Evolutionary conservation across 1,284 basidiomycete species (phyloP).

Genomic region (Ustilago xerochloae): DNA sequence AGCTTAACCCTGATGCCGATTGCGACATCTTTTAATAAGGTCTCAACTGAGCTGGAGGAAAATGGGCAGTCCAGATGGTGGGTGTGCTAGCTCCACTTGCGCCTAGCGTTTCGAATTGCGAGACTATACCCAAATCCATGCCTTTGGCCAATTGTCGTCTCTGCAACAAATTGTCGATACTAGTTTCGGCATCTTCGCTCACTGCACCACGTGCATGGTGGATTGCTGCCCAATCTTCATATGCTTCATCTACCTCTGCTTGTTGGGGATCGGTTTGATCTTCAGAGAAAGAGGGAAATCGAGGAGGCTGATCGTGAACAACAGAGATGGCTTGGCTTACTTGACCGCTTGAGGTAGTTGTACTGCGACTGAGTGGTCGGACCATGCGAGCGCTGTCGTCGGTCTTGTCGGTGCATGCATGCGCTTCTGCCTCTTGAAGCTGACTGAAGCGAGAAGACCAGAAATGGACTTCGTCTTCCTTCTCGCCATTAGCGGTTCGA

Average conservation of each 20-base stretch:
- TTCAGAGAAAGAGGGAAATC: slow-evolving; percentile 29
- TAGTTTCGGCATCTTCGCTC: slow-evolving; percentile 36
- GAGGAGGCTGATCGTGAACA: slow-evolving; percentile 35
- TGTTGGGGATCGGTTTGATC: too few species aligned
- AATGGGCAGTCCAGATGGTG: slow-evolving; percentile 38
- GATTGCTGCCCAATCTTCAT: slow-evolving; percentile 49
- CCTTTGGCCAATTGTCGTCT: slow-evolving; percentile 22
- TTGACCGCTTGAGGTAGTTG: slow-evolving; percentile 39
- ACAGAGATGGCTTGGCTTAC: slow-evolving; percentile 41
- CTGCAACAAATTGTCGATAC: slow-evolving; percentile 29
- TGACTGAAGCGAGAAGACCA: slow-evolving; percentile 41
- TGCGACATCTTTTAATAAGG: slow-evolving; percentile 26
- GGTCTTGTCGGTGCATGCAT: not conserved
- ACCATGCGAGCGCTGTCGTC: too few species aligned
- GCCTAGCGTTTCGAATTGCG: slow-evolving; percentile 21
- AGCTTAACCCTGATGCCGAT: not conserved
- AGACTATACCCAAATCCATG: slow-evolving; percentile 16
- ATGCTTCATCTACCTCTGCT: slow-evolving; percentile 34
- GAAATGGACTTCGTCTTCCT: slow-evolving; percentile 42
- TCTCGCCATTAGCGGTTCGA: slow-evolving; percentile 43
- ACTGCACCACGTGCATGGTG: slow-evolving; percentile 39
- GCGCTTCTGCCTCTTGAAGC: not conserved
- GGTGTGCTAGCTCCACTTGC: slow-evolving; percentile 36
- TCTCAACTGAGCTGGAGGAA: slow-evolving; percentile 46
- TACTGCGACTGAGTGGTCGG: slow-evolving; percentile 24